These are phyloP conservation scores for Delphinella strobiligena DNA, from an alignment of 2,329 filamentous ascomycete genomes.

Conservation along the genomic window DNA sequence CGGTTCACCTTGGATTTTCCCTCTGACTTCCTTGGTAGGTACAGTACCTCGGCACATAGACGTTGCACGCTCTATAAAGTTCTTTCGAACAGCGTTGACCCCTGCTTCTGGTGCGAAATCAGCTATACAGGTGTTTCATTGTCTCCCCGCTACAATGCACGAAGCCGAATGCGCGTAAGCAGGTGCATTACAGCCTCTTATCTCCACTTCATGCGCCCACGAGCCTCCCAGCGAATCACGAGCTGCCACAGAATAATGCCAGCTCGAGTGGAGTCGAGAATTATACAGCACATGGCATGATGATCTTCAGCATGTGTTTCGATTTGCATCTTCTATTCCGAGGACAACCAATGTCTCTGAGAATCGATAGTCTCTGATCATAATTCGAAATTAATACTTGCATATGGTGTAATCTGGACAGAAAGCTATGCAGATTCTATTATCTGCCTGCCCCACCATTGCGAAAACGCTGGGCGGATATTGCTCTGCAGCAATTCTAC, in stretches of 20 bases:
- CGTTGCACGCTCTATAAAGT: neutral
- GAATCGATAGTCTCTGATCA: too few species aligned
- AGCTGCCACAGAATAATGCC: neutral
- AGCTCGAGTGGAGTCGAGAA: neutral
- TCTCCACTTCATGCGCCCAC: neutral
- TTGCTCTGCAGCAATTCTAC: neutral
- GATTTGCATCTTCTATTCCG: neutral
- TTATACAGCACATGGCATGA: neutral
- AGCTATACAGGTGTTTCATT: neutral
- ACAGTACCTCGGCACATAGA: neutral
- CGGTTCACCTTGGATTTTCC: too few species aligned
- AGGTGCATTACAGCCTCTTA: neutral
- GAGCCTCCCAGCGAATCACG: neutral
- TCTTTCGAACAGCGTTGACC: neutral
- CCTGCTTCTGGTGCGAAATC: neutral
- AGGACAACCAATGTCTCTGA: too few species aligned
- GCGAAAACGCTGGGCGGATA: neutral
- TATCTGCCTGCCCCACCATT: neutral
- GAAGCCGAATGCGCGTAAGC: neutral
- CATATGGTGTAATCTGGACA: too few species aligned
- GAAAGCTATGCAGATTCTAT: too few species aligned
- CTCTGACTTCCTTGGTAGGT: too few species aligned
- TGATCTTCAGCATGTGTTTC: neutral
- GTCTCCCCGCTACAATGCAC: neutral
- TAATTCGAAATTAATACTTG: too few species aligned